These are phyloP conservation scores for Cryomyces minteri DNA, from an alignment of 495 filamentous ascomycete species.

Conservation along the genomic window DNA sequence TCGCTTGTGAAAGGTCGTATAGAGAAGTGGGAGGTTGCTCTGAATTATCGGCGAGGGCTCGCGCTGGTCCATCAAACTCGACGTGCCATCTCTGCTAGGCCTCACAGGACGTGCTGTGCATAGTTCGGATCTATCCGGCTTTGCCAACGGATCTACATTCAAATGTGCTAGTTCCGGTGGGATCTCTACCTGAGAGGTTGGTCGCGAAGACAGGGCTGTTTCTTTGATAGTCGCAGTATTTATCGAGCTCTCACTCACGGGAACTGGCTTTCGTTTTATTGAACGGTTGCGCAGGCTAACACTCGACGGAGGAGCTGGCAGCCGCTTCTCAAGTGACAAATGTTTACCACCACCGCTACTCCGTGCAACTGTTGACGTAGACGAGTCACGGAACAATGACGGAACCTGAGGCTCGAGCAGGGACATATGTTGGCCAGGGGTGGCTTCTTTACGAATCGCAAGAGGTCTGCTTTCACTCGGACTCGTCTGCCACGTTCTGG, in stretches of 20 bases:
- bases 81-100: conserved; percentile 68
- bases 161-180: no score
- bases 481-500: conserved; percentile 43
- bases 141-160: no score
- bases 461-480: conserved; percentile 49
- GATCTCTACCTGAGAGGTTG: no score
- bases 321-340: no score
- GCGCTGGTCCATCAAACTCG: conserved; percentile 39
- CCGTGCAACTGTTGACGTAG: conserved; percentile 8
- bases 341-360: neutral
- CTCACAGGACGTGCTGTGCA: conserved; percentile 19
- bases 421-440: neutral
- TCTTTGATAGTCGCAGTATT: no score
- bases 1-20: conserved; percentile 24
- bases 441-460: conserved; percentile 38
- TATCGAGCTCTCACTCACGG: no score
- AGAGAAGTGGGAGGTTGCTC: conserved; percentile 45
- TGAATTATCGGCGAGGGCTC: conserved; percentile 53
- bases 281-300: no score
- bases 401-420: conserved; percentile 29
- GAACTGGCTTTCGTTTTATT: no score
- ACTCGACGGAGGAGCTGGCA: no score
- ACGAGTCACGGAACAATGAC: conserved; percentile 41
- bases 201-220: no score
- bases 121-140: neutral